Base-by-base conservation (phyloP, 1,284 basidiomycete species). In the Xerocomus nothofagi region DNA sequence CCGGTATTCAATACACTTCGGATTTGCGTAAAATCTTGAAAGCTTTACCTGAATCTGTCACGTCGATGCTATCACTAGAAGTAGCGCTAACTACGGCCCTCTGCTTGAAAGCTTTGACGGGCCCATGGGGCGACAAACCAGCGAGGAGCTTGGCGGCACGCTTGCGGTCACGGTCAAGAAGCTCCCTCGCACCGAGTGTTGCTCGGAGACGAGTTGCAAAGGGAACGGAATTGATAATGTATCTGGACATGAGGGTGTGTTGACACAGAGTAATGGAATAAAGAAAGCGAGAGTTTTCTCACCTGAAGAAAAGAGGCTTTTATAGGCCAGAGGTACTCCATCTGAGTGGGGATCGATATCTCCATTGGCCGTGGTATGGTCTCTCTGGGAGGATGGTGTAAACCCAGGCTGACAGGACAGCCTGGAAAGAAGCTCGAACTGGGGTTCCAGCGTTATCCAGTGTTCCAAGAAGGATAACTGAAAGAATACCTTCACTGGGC, bases 121-220 rank as follows among this genome's bases (percentile, higher is more conserved):
- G 81, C 9, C 81, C 79, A 55, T 82, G 78, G 0, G 79, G 75
- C 43, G 76, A 73, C 39, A 76, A 45, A 21, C 77, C 78, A 27
- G 71, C 66, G 26, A 79, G 58, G 56, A 83, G 57, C 68, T 79
- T 82, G 66, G 74, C 66, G 18, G 80, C 79, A 24, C 82, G 77
- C 33, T 73, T 71, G 38, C 69, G 69, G 64, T 84, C 82, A 57
- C 74, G 76, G 24, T 73, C 70, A 44, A 81, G 62, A 56, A 84
- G 69, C 23, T 80, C 72, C 57, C 67, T 73, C 18, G 71, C 76
- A 40, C 73, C 70, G 40, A 68, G 53, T 57, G 49, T 21, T 32
- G 53, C 50, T 27, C 57, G 56, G 39, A 81, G 52, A 55, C 70
- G 71, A 39, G 75, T 71, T 31, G 70, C 60, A 65, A 84, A 80